Evolutionary conservation across 2,329 filamentous ascomycete genomes (phyloP), one percentile per base, ranked within the genome.

Genomic region (Epichloe typhina): DNA sequence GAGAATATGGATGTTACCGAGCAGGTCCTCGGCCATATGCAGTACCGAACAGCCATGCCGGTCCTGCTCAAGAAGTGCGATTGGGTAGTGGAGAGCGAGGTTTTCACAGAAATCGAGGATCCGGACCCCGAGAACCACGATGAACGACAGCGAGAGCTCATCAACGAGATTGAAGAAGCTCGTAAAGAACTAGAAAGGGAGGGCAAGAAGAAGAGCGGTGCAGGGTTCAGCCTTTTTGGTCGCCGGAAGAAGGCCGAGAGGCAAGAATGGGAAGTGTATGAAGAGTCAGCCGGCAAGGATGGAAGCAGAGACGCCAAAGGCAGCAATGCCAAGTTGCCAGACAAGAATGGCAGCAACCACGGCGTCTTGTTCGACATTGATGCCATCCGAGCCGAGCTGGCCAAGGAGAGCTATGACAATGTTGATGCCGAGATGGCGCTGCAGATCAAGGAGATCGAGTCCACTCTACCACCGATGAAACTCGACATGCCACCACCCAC

Each of bases 21-120:
- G 51, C 72, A 85, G 45, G 91, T 97, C 15, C 80, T 83, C 31
- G 91, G 93, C 1, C 93, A 98, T 64, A 97, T 97, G 91, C 87
- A 93, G 49, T 98, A 98, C 69, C 87, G 93, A 65, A 80, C 81
- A 26, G 87, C 89, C 38, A 97, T 98, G 84, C 93, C 93, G 15
- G 80, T 80, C 52, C 74, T 98, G 17, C 74, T 98, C 48, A 82
- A 88, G 55, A 84, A 91, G 63, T 88, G 90, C 37, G 93, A 90
- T 15, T 98, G 90, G 89, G 71, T 84, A 49, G 87, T 97, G 3
- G 84, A 95, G 61, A 90, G 84, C 56, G 89, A 96, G 59, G 91
- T 97, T 64, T 98, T 97, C 62, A 83, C 80, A 1, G 93, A 98
- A 67, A 97, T 98, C 53, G 93, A 97, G 64, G 93, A 98, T 58